These are phyloP conservation scores for Saturnispora halmiae DNA, from an alignment of 805 yeast species.

Conservation along the genomic window DNA sequence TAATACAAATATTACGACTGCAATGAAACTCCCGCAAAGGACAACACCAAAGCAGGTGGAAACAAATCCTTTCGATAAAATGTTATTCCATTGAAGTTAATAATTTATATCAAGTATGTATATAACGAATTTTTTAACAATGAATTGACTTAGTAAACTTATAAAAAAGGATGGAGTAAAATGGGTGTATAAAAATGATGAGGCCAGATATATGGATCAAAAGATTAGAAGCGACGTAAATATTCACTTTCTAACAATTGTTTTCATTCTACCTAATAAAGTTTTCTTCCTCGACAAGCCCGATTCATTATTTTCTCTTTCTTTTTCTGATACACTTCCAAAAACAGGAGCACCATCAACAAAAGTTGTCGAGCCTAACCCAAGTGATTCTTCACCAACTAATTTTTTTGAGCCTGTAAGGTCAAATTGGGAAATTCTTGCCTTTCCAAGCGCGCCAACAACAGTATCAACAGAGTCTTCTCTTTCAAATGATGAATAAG, in stretches of 20 bases:
- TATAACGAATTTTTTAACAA: neutral
- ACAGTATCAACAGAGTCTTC: slow-evolving; percentile 21
- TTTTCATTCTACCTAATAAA: slow-evolving; percentile 75
- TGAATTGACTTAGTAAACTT: slow-evolving; percentile 1
- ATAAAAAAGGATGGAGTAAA: neutral
- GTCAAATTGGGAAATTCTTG: slow-evolving; percentile 58
- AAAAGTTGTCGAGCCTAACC: slow-evolving; percentile 87
- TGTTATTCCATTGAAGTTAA: neutral
- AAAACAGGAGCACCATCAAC: slow-evolving; percentile 92
- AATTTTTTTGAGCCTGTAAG: slow-evolving; percentile 45
- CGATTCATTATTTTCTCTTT: slow-evolving; percentile 35
- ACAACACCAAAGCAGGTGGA: slow-evolving; percentile 4
- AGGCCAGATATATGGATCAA: neutral
- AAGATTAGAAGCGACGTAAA: neutral
- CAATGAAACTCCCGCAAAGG: neutral
- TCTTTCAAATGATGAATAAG: slow-evolving; percentile 23
- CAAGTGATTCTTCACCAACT: slow-evolving; percentile 82
- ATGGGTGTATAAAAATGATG: neutral
- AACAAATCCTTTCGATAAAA: slow-evolving; percentile 8
- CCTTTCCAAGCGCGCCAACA: slow-evolving; percentile 32
- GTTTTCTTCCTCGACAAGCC: slow-evolving; percentile 75
- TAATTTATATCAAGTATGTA: neutral
- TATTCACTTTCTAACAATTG: slow-evolving; percentile 36
- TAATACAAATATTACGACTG: neutral
- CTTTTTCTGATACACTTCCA: slow-evolving; percentile 14